A percentile compares a stretch with the other conserved stretches of the same genome.
Evolutionary conservation across 805 yeast species (phyloP).

Genomic region (Metschnikowia amazonensis): DNA sequence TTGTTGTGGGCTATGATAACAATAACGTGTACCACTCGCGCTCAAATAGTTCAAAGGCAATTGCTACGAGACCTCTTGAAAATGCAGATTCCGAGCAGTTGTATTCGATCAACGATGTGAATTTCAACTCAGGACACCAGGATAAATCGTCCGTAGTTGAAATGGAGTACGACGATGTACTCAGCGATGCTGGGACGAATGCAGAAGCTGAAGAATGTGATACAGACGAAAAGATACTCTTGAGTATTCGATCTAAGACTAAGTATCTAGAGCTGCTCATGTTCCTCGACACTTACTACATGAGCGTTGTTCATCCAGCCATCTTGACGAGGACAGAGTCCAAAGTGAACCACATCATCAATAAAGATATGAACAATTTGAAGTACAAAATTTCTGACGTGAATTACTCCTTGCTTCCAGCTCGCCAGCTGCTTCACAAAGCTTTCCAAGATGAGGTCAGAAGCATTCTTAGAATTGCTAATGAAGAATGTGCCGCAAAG

Average conservation of each 20-base stretch:
- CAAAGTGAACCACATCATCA: constrained; percentile 6
- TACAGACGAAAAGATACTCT: neutral
- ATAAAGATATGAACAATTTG: constrained; percentile 7
- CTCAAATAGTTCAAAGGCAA: neutral
- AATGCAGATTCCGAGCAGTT: neutral
- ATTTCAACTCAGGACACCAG: neutral
- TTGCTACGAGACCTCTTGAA: neutral
- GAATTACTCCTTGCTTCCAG: constrained; percentile 33
- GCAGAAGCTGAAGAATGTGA: neutral
- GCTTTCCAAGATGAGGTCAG: constrained; percentile 34
- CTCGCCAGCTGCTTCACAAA: constrained; percentile 30
- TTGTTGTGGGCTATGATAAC: neutral
- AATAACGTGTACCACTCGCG: neutral
- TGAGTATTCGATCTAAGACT: neutral
- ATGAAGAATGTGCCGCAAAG: constrained; percentile 46
- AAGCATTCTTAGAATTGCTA: constrained; percentile 33
- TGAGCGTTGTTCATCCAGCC: constrained; percentile 11
- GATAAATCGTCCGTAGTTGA: constrained; percentile 5
- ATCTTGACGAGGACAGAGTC: constrained; percentile 5
- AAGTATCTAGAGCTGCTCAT: constrained; percentile 4
- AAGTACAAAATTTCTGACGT: constrained; percentile 20
- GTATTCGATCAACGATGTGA: neutral
- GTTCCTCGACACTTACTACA: constrained; percentile 8
- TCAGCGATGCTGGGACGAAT: neutral
- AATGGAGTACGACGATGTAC: constrained; percentile 3